Conservation (phyloP, 208 protist species). For the Leishmania tropica region DNA sequence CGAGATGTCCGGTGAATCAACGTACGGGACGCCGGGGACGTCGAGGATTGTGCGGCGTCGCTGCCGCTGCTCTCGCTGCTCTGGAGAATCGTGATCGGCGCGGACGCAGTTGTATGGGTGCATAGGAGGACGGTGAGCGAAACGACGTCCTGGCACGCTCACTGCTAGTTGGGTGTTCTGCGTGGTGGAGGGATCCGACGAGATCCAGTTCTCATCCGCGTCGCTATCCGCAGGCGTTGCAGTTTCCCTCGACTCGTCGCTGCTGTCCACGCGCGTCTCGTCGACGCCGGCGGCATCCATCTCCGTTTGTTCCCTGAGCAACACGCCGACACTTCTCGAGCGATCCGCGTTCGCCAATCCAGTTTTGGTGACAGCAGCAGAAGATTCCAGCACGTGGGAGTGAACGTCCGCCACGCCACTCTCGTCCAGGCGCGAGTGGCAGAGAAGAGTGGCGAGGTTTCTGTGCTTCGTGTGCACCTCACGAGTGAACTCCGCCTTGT, state of each 20-base stretch:
- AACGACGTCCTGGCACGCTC: background rate
- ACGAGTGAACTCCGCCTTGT: background rate
- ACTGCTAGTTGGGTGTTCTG: background rate
- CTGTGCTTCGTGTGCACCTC: constrained; percentile 28
- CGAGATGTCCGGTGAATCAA: constrained; percentile 33
- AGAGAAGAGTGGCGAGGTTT: constrained; percentile 19
- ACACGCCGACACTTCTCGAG: background rate
- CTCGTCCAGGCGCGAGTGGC: constrained; percentile 20
- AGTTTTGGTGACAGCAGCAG: background rate
- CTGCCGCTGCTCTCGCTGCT: constrained; percentile 6
- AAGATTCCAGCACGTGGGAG: background rate
- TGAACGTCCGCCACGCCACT: background rate
- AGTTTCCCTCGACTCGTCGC: background rate
- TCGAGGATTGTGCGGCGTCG: constrained; percentile 28
- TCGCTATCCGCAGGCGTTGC: background rate
- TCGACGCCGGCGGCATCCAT: background rate
- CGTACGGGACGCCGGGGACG: constrained; percentile 27
- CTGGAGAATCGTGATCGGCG: background rate
- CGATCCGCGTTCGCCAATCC: background rate
- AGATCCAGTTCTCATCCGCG: too few relatives aligned
- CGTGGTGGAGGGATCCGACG: background rate
- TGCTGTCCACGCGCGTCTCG: background rate
- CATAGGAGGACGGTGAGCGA: constrained; percentile 9
- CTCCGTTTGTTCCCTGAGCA: too few relatives aligned
- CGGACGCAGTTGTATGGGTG: background rate